Percentiles rank a stretch among this genome's conserved stretches.
Conservation (phyloP, 2,329 filamentous ascomycete genomes). For the Ophiostoma pallidulum region DNA sequence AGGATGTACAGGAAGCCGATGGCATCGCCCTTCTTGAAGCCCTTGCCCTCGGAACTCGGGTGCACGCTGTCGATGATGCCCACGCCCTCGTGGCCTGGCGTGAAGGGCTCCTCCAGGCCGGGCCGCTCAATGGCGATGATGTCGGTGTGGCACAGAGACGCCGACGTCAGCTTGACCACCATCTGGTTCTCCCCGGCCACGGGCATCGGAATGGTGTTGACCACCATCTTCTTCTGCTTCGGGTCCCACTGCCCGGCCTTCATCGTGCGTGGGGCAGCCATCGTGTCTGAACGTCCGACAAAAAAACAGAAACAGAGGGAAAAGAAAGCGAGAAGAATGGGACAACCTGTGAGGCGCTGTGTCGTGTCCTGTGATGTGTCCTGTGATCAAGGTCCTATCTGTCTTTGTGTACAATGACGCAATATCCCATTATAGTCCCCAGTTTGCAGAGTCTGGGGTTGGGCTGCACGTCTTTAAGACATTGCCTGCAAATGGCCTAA, state of each 20-base stretch:
- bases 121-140: slow-evolving; percentile 18
- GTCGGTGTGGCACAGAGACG: slow-evolving; percentile 28
- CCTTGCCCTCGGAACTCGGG: slow-evolving; percentile 26
- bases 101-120: slow-evolving; percentile 16
- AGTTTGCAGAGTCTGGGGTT: too few species aligned
- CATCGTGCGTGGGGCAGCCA: slow-evolving; percentile 14
- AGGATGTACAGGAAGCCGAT: slow-evolving; percentile 38
- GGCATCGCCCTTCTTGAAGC: slow-evolving; percentile 33
- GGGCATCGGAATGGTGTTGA: slow-evolving; percentile 34
- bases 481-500: too few species aligned
- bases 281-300: too few species aligned
- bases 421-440: too few species aligned
- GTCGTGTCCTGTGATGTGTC: too few species aligned
- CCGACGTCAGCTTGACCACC: slow-evolving; percentile 27
- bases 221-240: slow-evolving; percentile 9
- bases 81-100: slow-evolving; percentile 37
- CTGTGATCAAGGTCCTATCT: too few species aligned
- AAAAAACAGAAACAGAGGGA: too few species aligned
- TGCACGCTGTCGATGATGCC: slow-evolving; percentile 32
- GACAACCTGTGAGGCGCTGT: too few species aligned
- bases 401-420: too few species aligned
- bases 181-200: slow-evolving; percentile 31
- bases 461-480: too few species aligned
- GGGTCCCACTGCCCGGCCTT: slow-evolving; percentile 16
- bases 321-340: too few species aligned